Conservation (phyloP, 2,329 filamentous ascomycete species). For the Pseudogymnoascus sp. region DNA sequence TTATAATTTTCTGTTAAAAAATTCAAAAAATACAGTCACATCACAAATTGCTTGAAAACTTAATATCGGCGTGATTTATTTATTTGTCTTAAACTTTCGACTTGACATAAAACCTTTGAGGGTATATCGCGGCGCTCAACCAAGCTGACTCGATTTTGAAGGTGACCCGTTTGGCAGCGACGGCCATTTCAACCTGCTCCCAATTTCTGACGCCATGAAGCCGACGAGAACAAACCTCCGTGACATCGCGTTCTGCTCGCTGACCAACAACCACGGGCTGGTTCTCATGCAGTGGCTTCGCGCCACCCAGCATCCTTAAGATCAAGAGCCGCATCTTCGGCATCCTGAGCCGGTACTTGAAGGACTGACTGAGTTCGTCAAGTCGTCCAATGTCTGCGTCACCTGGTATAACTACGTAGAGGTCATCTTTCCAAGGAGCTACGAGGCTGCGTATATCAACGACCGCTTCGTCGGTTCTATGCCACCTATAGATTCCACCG, state of each 20-base stretch:
- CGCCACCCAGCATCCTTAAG: no score
- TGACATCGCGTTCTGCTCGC: constrained; percentile 14
- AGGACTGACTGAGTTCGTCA: not conserved
- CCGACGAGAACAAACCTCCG: not conserved
- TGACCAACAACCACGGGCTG: constrained; percentile 25
- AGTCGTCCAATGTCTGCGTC: not conserved
- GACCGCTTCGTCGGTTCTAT: not conserved
- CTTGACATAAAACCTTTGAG: not conserved
- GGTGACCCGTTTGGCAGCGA: constrained; percentile 14
- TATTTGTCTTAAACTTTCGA: not conserved
- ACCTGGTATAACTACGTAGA: constrained; percentile 8
- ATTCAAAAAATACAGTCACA: not conserved
- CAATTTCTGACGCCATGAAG: constrained; percentile 7
- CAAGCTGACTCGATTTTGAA: constrained; percentile 8
- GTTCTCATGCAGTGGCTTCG: not conserved
- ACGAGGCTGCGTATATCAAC: constrained; percentile 9
- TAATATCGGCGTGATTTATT: not conserved
- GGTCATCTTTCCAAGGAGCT: not conserved
- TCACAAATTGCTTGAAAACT: not conserved
- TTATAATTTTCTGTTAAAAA: no score
- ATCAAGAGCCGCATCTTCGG: not conserved
- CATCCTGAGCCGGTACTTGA: not conserved
- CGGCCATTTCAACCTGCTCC: constrained; percentile 14
- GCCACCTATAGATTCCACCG: not conserved
- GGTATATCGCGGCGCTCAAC: no score